Percentiles rank a stretch among this genome's conserved stretches.
phyloP scores from a whole-genome alignment of 2,329 filamentous ascomycete genomes.

The Trichoderma hamatum region DNA sequence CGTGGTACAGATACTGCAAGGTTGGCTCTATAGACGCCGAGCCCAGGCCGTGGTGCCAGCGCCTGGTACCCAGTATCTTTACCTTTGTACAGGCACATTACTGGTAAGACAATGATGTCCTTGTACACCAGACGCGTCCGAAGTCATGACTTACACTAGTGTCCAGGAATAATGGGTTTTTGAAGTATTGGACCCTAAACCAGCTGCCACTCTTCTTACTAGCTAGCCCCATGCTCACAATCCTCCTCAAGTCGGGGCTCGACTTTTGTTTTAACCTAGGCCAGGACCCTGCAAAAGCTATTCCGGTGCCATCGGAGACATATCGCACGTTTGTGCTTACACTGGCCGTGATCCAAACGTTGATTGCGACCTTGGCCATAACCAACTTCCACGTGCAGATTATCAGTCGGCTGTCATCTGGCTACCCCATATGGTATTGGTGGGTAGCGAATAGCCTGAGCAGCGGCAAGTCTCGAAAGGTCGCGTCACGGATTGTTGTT shows the following conservation, averaged over 20 bases:
- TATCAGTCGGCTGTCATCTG: slow-evolving; percentile 84
- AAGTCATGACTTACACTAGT: not conserved
- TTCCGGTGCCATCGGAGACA: slow-evolving; percentile 24
- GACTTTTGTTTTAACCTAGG: slow-evolving; percentile 40
- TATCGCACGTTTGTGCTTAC: slow-evolving; percentile 48
- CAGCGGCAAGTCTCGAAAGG: slow-evolving; percentile 37
- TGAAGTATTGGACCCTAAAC: slow-evolving; percentile 85
- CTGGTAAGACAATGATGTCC: slow-evolving; percentile 66
- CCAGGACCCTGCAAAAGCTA: slow-evolving; percentile 10
- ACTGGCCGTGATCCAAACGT: slow-evolving; percentile 71
- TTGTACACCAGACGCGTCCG: not conserved
- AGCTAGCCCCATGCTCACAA: slow-evolving; percentile 72
- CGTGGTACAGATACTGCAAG: slow-evolving; percentile 72
- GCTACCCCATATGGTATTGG: slow-evolving; percentile 88
- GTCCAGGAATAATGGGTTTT: slow-evolving; percentile 79
- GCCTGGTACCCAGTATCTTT: slow-evolving; percentile 82
- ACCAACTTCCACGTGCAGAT: slow-evolving; percentile 93
- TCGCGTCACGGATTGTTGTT: slow-evolving; percentile 53
- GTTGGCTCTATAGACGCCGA: slow-evolving; percentile 33
- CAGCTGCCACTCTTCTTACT: slow-evolving; percentile 89
- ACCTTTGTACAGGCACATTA: slow-evolving; percentile 86
- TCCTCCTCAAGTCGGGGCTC: slow-evolving; percentile 63
- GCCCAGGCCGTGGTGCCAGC: slow-evolving; percentile 73
- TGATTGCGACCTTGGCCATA: slow-evolving; percentile 71
- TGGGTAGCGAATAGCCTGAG: slow-evolving; percentile 63